phyloP scores from a whole-genome alignment of 1,139 yeast species.

The Geotrichum fermentans region DNA sequence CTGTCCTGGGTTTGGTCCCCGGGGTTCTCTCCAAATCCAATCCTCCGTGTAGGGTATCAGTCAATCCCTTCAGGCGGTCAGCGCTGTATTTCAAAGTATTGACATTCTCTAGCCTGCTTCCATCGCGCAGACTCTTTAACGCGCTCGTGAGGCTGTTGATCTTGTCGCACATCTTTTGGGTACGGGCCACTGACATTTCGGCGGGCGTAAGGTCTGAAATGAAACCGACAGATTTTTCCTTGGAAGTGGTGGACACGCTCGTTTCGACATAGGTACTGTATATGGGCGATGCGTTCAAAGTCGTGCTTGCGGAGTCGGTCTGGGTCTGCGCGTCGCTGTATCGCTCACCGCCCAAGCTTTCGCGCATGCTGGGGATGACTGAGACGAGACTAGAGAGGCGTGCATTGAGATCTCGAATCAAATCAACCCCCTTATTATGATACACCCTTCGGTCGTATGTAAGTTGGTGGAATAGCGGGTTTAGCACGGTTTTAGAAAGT shows the following conservation, averaged over 20 bases:
- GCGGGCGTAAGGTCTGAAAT: slow-evolving; percentile 5
- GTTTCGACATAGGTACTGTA: slow-evolving; percentile 12
- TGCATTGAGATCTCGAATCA: slow-evolving; percentile 25
- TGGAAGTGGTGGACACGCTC: slow-evolving; percentile 7
- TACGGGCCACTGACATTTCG: slow-evolving; percentile 8
- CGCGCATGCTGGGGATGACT: slow-evolving; percentile 27
- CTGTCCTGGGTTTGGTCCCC: slow-evolving; percentile 10
- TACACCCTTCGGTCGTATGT: slow-evolving; percentile 35
- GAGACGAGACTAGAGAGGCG: slow-evolving; percentile 25
- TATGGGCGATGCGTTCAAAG: slow-evolving; percentile 1
- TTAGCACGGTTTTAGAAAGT: slow-evolving; percentile 34
- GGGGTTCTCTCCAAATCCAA: slow-evolving; percentile 12
- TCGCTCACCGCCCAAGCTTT: slow-evolving; percentile 23
- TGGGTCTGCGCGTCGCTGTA: slow-evolving; percentile 35
- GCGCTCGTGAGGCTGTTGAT: not conserved
- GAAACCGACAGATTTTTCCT: slow-evolving; percentile 11
- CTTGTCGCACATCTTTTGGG: slow-evolving; percentile 9
- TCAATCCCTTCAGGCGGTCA: slow-evolving; percentile 3
- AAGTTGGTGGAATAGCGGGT: slow-evolving; percentile 37
- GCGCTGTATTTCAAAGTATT: slow-evolving; percentile 8
- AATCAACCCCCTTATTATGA: slow-evolving; percentile 27
- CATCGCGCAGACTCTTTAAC: not conserved
- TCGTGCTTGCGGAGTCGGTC: slow-evolving; percentile 23
- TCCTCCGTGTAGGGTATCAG: slow-evolving; percentile 8
- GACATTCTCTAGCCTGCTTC: not conserved